Base-by-base conservation (phyloP, 306 rosid genomes). In the Dryas octopetala region DNA sequence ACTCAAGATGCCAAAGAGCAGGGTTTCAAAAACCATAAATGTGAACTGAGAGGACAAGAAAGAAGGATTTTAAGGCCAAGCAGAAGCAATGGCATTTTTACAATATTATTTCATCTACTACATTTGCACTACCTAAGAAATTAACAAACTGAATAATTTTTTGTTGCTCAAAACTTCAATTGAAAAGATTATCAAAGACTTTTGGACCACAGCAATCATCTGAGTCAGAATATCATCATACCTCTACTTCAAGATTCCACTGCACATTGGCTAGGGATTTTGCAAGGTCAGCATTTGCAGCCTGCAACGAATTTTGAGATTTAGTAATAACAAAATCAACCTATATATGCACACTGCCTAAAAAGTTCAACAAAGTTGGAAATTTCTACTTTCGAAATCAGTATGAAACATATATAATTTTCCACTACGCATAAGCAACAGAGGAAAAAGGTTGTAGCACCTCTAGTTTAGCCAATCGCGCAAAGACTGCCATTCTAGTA, bases 211-310 rank as follows among this genome's bases (percentile, higher is more conserved):
- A 62, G 16, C 66, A 65, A 61, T 69, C 70, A 77, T 78, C 69
- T 65, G 62, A 46, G 28, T 64, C 62, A 85, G 74, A 76, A 87
- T 77, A 74, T 76, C 60, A 81, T 80, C 85, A 68, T 90, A 92
- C 99, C 99, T 92, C 93, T 54, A 84, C 78, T 83, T 92, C 96
- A 76, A 92, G 93, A 86, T 85, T 95, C 92, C 96, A 85, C 86
- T 95, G 99, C 66, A 83, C 87, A 7, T 89, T 75, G 57, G 98
- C 97, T 7, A 95, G 90, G 76, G 96, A 85, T 86, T 89, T 90
- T 70, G 99, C 96, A 76, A 95, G 97, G 66, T 95, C 97, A 74
- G 97, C 97, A 89, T 92, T 95, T 74, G 76, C 81, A 64, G 96
- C 85, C 99, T 92, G 96, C 88, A 88, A 84, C 63, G 83, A 89